Conservation (phyloP, 441 rosid species). For the Rhodomyrtus psidioides region DNA sequence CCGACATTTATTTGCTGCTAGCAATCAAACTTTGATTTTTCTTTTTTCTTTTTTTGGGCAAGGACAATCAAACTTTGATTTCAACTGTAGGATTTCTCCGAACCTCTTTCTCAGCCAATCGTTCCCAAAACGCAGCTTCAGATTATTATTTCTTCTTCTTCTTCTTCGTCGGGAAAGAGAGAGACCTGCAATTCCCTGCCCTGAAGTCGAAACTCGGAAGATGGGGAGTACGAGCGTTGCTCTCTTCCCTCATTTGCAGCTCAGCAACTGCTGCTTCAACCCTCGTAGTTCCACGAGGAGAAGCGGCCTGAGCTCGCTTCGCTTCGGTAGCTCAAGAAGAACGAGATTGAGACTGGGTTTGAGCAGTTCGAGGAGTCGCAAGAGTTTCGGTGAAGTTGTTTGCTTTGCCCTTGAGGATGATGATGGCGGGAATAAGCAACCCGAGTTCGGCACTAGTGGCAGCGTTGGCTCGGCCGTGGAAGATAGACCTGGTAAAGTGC, state of each 20-base stretch:
- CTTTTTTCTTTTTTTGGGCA: no score
- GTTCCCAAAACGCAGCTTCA: neutral
- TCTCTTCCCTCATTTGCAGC: constrained; percentile 48
- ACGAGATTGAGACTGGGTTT: constrained; percentile 26
- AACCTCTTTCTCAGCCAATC: neutral
- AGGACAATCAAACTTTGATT: neutral
- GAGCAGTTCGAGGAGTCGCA: constrained; percentile 18
- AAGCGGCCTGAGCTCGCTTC: constrained; percentile 8
- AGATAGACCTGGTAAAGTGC: constrained; percentile 56
- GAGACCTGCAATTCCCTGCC: neutral
- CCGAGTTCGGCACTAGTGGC: constrained; percentile 15
- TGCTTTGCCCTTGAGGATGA: constrained; percentile 51
- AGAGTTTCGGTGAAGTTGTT: constrained; percentile 12
- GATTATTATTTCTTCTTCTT: neutral
- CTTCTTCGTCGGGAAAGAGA: neutral
- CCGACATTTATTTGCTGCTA: neutral
- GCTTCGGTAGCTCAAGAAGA: constrained; percentile 13
- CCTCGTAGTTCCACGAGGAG: constrained; percentile 14
- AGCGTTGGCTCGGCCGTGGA: constrained; percentile 48
- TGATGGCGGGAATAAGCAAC: constrained; percentile 27
- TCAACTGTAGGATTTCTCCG: neutral
- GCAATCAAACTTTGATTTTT: no score
- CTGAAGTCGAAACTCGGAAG: neutral
- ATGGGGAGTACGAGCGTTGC: constrained; percentile 65
- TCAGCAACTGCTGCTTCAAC: constrained; percentile 29